Evolutionary conservation across 768 basidiomycete species (phyloP).

Genomic region (Termitomyces sp.): DNA sequence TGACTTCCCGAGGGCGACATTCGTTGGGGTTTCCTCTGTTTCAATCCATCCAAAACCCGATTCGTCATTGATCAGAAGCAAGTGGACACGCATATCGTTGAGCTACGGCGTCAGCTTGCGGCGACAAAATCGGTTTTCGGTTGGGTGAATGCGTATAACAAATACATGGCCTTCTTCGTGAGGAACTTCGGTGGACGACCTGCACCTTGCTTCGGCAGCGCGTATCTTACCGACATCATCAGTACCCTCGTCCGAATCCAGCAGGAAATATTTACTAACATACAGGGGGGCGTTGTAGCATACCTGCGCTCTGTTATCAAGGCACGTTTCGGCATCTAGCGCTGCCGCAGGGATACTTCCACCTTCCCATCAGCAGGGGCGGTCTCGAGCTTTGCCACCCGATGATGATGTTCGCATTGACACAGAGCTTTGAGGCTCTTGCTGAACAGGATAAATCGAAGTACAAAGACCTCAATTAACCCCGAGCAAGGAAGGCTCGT

Average conservation of each 20-base stretch:
- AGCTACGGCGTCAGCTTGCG: conserved; percentile 24
- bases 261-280: too few relatives aligned
- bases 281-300: too few relatives aligned
- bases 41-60: not conserved
- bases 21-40: conserved; percentile 15
- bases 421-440: conserved; percentile 14
- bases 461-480: conserved; percentile 11
- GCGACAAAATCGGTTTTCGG: conserved; percentile 26
- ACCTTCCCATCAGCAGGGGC: conserved; percentile 7
- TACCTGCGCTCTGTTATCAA: too few relatives aligned
- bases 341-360: not conserved
- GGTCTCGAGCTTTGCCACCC: conserved; percentile 23
- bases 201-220: conserved; percentile 15
- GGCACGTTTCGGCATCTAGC: too few relatives aligned
- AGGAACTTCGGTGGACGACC: conserved; percentile 24
- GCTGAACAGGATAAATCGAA: conserved; percentile 19
- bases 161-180: conserved; percentile 18
- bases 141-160: conserved; percentile 20
- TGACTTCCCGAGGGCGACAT: conserved; percentile 14
- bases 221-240: too few relatives aligned
- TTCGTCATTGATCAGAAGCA: conserved; percentile 19
- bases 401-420: conserved; percentile 28
- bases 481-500: not conserved
- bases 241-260: conserved; percentile 21
- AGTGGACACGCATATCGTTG: conserved; percentile 13